A percentile compares a stretch with the other conserved stretches of the same genome.
Evolutionary conservation across 495 filamentous ascomycete species (phyloP).

Genomic region (Trichoderma asperelloides): DNA sequence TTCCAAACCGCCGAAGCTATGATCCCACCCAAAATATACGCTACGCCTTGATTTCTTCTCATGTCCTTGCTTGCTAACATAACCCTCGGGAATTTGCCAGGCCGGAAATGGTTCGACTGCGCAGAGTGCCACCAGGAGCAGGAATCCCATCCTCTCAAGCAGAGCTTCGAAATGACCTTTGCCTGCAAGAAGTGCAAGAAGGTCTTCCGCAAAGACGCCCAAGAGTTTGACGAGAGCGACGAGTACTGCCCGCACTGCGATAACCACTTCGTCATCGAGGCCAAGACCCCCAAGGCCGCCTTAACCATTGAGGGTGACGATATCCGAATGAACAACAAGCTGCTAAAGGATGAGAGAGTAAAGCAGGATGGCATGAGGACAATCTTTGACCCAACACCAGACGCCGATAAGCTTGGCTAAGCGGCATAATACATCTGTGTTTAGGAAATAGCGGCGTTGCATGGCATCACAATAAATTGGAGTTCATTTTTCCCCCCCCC

Average conservation of each 20-base stretch:
- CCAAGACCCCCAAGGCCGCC: slow-evolving; percentile 66
- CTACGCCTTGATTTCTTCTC: background rate
- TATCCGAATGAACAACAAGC: slow-evolving; percentile 69
- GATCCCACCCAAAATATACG: background rate
- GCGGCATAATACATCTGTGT: background rate
- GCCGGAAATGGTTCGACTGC: slow-evolving; percentile 97
- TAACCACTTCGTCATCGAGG: slow-evolving; percentile 93
- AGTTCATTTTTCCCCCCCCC: background rate
- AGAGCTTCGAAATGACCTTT: slow-evolving; percentile 82
- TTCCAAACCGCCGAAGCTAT: background rate
- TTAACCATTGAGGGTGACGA: slow-evolving; percentile 87
- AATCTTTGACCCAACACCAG: slow-evolving; percentile 65
- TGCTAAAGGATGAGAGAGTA: slow-evolving; percentile 89
- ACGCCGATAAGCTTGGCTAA: slow-evolving; percentile 68
- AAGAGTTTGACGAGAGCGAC: slow-evolving; percentile 92
- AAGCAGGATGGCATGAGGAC: slow-evolving; percentile 49
- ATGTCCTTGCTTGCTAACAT: background rate
- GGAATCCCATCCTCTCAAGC: slow-evolving; percentile 63
- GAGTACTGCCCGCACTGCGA: slow-evolving; percentile 99
- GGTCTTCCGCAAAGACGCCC: slow-evolving; percentile 86
- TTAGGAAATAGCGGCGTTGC: slow-evolving; percentile 7
- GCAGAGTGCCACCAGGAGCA: slow-evolving; percentile 85
- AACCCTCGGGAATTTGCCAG: slow-evolving; percentile 32
- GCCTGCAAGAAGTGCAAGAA: slow-evolving; percentile 99
- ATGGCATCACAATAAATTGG: background rate